phyloP scores from a whole-genome alignment of 805 yeast genomes.

The Candida gorgasii region DNA sequence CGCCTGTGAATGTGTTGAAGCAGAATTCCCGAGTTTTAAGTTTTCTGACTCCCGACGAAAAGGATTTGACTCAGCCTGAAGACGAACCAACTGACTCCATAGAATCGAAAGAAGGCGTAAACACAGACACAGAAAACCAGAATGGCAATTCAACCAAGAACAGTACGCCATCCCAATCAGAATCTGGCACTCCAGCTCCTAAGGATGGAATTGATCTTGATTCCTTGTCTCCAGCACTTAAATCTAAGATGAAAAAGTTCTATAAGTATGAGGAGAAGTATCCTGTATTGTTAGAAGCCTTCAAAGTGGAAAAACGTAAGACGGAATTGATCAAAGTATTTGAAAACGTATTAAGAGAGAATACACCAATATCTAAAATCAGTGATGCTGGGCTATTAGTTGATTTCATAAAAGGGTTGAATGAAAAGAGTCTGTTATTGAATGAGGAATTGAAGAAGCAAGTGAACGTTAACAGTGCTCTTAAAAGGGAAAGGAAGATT shows the following conservation, averaged over 20 bases:
- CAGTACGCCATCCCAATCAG: too few relatives aligned
- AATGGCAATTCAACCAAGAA: too few relatives aligned
- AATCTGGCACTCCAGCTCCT: not conserved
- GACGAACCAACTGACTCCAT: conserved; percentile 28
- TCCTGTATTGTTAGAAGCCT: conserved; percentile 82
- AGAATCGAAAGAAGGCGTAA: not conserved
- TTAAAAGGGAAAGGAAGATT: conserved; percentile 18
- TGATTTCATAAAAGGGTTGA: conserved; percentile 66
- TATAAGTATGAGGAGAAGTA: conserved; percentile 88
- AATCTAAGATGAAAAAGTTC: conserved; percentile 68
- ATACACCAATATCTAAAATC: conserved; percentile 77
- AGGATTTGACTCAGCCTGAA: conserved; percentile 47
- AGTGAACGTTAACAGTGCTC: conserved; percentile 27
- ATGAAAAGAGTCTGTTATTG: conserved; percentile 59
- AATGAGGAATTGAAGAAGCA: conserved; percentile 63
- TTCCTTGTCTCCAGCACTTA: conserved; percentile 57
- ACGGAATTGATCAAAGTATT: conserved; percentile 58
- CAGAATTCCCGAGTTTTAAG: conserved; percentile 34
- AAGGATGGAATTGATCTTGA: conserved; percentile 31
- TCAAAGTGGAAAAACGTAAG: conserved; percentile 74
- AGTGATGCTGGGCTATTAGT: conserved; percentile 70
- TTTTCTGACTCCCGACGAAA: conserved; percentile 49
- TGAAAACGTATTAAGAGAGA: conserved; percentile 71
- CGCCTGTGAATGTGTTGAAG: conserved; percentile 33
- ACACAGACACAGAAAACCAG: conserved; percentile 10